Base-by-base conservation (phyloP, 768 basidiomycete genomes). In the Hortiboletus flavorubellus region DNA sequence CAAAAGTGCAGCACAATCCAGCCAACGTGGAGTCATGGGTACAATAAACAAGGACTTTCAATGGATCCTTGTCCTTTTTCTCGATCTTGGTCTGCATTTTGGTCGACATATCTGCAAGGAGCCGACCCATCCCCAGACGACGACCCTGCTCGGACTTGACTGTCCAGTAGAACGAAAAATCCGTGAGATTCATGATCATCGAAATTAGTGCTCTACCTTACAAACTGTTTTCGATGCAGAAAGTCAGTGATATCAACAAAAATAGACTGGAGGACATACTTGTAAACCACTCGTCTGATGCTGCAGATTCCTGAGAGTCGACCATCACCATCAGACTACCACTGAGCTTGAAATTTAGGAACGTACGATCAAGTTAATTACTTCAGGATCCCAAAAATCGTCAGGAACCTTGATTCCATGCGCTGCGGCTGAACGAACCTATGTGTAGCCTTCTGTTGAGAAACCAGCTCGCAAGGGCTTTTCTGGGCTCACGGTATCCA, bases 231-330 rank as follows among this genome's bases (percentile, higher is more conserved):
- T 54, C 26, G 15, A 46, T 46, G 16, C 40, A 34, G 41, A 58
- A 40, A 46, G 59, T 63, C 35, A 53, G 53, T n/a, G 5, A 11
- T 14, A 6, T 38, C 11, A 11, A 6, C 15, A 30, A 40, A 43
- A 35, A 23, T 30, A 21, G 21, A 21, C 21, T 21, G 21, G 30
- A 15, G 3, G 34, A 66, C 71, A 26, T 59, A 75, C 86, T 82
- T 73, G 80, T 77, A 66, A 87, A 93, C 89, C 90, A 92, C 68
- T 93, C 90, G 46, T 78, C 79, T 26, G 87, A 81, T 4, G 89
- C 84, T 18, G 88, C 89, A 51, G 76, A 75, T 72, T 93, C 87
- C 86, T 89, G 42, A 51, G 37, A 26, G 35, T 34, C 12, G 21
- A 44, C 21, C 18, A 16, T 44, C 35, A 53, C 44, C 46, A 12